phyloP scores from a whole-genome alignment of 2,329 filamentous ascomycete genomes.

The Aureobasidium sp. region DNA sequence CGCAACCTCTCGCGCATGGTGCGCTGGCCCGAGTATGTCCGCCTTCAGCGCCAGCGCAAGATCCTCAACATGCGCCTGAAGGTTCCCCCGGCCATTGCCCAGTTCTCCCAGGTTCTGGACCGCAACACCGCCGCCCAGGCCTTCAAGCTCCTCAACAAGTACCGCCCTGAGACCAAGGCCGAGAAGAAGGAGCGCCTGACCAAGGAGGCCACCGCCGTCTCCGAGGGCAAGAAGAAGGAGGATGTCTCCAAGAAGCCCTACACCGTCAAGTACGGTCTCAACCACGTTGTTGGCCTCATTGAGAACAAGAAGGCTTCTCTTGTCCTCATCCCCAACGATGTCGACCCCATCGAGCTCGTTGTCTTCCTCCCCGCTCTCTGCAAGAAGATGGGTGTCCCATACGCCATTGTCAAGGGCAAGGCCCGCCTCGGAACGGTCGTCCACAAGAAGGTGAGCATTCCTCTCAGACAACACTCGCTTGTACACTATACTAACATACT shows the following conservation, averaged over 20 bases:
- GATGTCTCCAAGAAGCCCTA: slow-evolving; percentile 99
- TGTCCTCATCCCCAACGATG: slow-evolving; percentile 98
- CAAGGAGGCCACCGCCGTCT: slow-evolving; percentile 95
- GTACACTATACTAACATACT: slow-evolving; percentile 24
- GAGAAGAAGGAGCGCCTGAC: slow-evolving; percentile 99
- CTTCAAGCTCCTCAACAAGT: slow-evolving; percentile 99
- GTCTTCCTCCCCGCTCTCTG: slow-evolving; percentile 98
- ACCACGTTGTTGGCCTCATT: slow-evolving; percentile 95
- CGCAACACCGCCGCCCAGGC: slow-evolving; percentile 93
- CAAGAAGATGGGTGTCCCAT: slow-evolving; percentile 99
- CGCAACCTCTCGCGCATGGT: slow-evolving; percentile 98
- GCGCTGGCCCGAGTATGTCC: slow-evolving; percentile 99
- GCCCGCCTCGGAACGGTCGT: slow-evolving; percentile 97
- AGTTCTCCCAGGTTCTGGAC: slow-evolving; percentile 97
- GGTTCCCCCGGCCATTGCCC: slow-evolving; percentile 92
- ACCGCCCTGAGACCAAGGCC: slow-evolving; percentile 96
- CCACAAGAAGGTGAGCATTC: slow-evolving; percentile 84
- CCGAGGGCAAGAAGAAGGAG: slow-evolving; percentile 99
- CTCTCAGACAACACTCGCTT: background rate
- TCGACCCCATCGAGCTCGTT: slow-evolving; percentile 98
- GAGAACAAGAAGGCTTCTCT: slow-evolving; percentile 99
- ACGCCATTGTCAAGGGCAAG: slow-evolving; percentile 99
- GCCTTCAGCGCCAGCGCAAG: slow-evolving; percentile 90
- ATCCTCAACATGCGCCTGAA: slow-evolving; percentile 98
- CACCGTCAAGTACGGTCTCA: slow-evolving; percentile 98